phyloP scores from a whole-genome alignment of 352 stramenopile species.

The Elongisporangium prolatum region DNA sequence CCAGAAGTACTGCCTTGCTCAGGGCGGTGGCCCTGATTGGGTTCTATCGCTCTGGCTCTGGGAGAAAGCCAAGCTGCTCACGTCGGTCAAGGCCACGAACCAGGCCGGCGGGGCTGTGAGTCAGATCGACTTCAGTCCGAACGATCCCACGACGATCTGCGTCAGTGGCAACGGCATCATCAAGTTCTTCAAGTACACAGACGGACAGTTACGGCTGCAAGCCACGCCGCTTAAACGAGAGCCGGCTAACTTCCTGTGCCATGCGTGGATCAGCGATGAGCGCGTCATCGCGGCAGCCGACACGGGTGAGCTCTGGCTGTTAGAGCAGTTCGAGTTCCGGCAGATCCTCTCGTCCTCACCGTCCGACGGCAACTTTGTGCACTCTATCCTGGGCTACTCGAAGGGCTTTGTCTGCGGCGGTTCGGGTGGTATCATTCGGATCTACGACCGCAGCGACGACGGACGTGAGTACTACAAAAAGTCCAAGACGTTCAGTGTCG shows the following conservation, averaged over 20 bases:
- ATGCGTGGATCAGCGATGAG: conserved; percentile 91
- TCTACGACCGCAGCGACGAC: conserved; percentile 87
- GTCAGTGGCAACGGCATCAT: conserved; percentile 86
- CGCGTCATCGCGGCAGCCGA: conserved; percentile 87
- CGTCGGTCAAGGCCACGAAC: conserved; percentile 67
- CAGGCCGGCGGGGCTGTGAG: conserved; percentile 67
- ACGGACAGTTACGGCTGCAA: conserved; percentile 78
- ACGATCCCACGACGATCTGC: conserved; percentile 79
- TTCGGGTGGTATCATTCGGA: conserved; percentile 64
- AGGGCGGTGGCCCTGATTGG: conserved; percentile 89
- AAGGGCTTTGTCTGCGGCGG: conserved; percentile 87
- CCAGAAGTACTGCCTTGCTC: conserved; percentile 87
- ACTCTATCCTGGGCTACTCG: conserved; percentile 82
- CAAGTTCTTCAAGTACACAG: conserved; percentile 87
- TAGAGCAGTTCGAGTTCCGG: conserved; percentile 92
- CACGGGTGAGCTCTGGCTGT: conserved; percentile 88
- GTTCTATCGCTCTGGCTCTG: conserved; percentile 88
- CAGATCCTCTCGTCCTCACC: conserved; percentile 68
- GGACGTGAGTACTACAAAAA: conserved; percentile 89
- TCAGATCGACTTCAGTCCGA: conserved; percentile 88
- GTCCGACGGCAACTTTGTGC: conserved; percentile 78
- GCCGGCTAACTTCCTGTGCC: conserved; percentile 83
- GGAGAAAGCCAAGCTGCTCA: conserved; percentile 90
- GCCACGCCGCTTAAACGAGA: conserved; percentile 68
- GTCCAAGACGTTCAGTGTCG: conserved; percentile 84